A percentile compares a stretch with the other conserved stretches of the same genome.
Evolutionary conservation across 2,329 filamentous ascomycete species (phyloP).

Genomic region (Fusarium cicatricum): DNA sequence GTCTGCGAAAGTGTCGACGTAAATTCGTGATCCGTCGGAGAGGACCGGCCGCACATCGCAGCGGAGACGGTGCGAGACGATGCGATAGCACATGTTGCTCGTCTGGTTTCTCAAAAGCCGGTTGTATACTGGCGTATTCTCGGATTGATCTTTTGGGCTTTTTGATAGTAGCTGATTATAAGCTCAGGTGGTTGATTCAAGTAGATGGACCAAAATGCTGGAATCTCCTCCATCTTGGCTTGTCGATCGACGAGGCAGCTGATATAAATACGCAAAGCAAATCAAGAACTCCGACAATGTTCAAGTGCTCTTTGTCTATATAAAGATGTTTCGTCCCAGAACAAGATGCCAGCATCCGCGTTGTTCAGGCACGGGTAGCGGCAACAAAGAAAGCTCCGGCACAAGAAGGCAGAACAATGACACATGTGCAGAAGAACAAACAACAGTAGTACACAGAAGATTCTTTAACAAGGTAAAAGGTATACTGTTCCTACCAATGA

Average conservation of each 20-base stretch:
- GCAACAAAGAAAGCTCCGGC: constrained; percentile 1
- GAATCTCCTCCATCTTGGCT: not conserved
- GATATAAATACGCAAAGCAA: not conserved
- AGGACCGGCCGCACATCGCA: constrained; percentile 44
- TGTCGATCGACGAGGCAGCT: not conserved
- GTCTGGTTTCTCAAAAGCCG: not conserved
- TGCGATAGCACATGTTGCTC: constrained; percentile 38
- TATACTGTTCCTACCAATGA: not conserved
- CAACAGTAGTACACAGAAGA: not conserved
- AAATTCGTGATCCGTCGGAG: constrained; percentile 31
- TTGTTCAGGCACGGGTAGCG: not conserved
- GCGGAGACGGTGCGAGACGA: constrained; percentile 38
- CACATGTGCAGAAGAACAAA: not conserved
- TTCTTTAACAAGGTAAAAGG: not conserved
- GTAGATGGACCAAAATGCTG: not conserved
- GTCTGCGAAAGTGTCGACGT: constrained; percentile 37
- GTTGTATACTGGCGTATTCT: not conserved
- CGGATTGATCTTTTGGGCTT: not conserved
- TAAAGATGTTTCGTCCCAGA: not conserved
- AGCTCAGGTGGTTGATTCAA: not conserved
- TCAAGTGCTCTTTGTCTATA: constrained; percentile 7
- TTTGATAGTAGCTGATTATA: not conserved
- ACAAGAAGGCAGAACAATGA: not conserved
- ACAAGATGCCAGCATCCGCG: constrained; percentile 2
- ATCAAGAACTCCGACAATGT: not conserved